These are phyloP conservation scores for Anacardium occidentale DNA, from an alignment of 345 rosid species.

Conservation along the genomic window DNA sequence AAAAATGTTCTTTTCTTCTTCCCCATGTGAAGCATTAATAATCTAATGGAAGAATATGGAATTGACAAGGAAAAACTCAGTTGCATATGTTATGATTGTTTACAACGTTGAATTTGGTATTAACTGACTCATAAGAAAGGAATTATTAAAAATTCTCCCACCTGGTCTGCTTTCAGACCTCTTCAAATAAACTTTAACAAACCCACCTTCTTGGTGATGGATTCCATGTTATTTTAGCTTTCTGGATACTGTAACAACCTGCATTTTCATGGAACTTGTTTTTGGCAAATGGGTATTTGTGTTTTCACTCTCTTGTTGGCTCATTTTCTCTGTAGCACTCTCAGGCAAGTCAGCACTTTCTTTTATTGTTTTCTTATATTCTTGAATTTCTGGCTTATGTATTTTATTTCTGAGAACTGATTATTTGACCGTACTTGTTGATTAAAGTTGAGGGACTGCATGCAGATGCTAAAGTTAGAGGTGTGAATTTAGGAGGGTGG, in stretches of 20 bases:
- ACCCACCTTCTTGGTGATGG: constrained; percentile 21
- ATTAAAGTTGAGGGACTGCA: constrained; percentile 54
- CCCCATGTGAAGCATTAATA: not conserved
- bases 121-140: constrained; percentile 46
- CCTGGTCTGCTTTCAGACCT: constrained; percentile 1
- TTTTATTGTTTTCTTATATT: constrained; percentile 11
- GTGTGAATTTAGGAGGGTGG: constrained; percentile 81
- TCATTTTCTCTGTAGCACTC: constrained; percentile 33
- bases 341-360: constrained; percentile 33
- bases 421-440: constrained; percentile 1
- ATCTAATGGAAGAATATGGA: not conserved
- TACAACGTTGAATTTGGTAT: constrained; percentile 48
- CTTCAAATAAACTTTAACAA: not conserved
- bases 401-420: not conserved
- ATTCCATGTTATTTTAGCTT: constrained; percentile 24
- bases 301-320: constrained; percentile 46
- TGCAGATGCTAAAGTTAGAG: constrained; percentile 62
- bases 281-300: constrained; percentile 49
- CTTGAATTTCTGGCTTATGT: not conserved
- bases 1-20: constrained; percentile 30
- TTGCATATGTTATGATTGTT: constrained; percentile 33
- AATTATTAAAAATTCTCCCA: constrained; percentile 32
- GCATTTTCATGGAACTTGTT: constrained; percentile 57
- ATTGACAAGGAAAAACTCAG: constrained; percentile 12
- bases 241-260: constrained; percentile 27